Conservation (phyloP, 176 grass and related monocot genomes). For the Saccharum spontaneum region DNA sequence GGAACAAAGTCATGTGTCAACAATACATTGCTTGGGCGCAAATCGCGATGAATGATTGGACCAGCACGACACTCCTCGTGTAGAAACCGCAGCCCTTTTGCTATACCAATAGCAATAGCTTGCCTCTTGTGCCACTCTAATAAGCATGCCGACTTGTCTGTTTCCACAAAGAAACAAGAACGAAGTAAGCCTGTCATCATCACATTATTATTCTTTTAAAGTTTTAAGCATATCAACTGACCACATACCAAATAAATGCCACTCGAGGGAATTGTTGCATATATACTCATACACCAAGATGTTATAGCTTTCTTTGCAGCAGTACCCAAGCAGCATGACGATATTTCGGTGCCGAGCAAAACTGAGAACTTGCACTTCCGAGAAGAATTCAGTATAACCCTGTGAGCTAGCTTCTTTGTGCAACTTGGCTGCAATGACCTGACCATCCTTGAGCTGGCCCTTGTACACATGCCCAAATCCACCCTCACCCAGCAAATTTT, state of each 20-base stretch:
- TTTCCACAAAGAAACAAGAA: conserved; percentile 30
- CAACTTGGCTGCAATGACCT: conserved; percentile 66
- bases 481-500: conserved; percentile 66
- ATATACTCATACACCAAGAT: conserved; percentile 79
- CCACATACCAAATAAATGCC: conserved; percentile 74
- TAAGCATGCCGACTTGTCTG: conserved; percentile 47
- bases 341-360: conserved; percentile 78
- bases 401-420: conserved; percentile 69
- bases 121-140: conserved; percentile 77
- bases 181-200: background rate
- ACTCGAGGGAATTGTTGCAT: conserved; percentile 75
- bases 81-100: conserved; percentile 67
- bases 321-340: conserved; percentile 78
- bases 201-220: background rate
- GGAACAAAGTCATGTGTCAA: conserved; percentile 77
- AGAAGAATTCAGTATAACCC: conserved; percentile 77
- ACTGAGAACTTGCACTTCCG: conserved; percentile 74
- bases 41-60: conserved; percentile 77
- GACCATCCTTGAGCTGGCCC: conserved; percentile 72
- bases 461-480: conserved; percentile 78
- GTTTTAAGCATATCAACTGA: background rate
- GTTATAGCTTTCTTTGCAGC: conserved; percentile 77
- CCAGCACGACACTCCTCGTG: conserved; percentile 69
- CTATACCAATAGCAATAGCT: conserved; percentile 69
- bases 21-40: conserved; percentile 72